Percentiles rank a stretch among this genome's conserved stretches.
phyloP scores from a whole-genome alignment of 2,329 filamentous ascomycete genomes.

The Pseudocercospora macadamiae region DNA sequence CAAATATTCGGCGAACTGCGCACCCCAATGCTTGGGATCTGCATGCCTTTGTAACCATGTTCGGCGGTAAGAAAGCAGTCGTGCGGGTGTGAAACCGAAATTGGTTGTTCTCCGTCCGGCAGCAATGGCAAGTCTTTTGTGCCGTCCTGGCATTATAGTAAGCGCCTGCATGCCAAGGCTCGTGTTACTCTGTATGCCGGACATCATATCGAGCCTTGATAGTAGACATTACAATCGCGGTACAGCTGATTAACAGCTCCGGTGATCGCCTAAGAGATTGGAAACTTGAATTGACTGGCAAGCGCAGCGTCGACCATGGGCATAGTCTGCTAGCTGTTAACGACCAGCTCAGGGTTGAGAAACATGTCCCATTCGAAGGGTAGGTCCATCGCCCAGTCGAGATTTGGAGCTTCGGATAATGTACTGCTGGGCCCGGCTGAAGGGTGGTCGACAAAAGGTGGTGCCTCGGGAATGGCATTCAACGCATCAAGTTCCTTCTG shows the following conservation, averaged over 20 bases:
- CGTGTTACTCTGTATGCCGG: not conserved
- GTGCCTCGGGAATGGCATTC: conserved; percentile 30
- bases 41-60: conserved; percentile 20
- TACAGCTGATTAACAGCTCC: too few relatives aligned
- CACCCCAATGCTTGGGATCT: conserved; percentile 17
- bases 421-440: conserved; percentile 31
- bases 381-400: conserved; percentile 39
- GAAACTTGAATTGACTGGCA: conserved; percentile 24
- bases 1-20: conserved; percentile 12
- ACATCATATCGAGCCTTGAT: not conserved
- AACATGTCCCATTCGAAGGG: conserved; percentile 42
- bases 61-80: conserved; percentile 10
- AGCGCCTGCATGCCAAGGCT: not conserved
- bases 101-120: conserved; percentile 16
- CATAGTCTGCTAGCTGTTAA: conserved; percentile 28
- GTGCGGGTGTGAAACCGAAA: conserved; percentile 17
- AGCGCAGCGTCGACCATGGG: conserved; percentile 22
- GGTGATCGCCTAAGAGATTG: conserved; percentile 4
- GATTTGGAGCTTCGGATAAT: conserved; percentile 35
- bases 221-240: not conserved
- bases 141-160: not conserved
- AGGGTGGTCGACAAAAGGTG: conserved; percentile 35
- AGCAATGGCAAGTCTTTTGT: not conserved
- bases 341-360: conserved; percentile 38
- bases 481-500: conserved; percentile 38